These are phyloP conservation scores for Tillandsia leiboldiana DNA, from an alignment of 176 grass and related monocot species.

Conservation along the genomic window DNA sequence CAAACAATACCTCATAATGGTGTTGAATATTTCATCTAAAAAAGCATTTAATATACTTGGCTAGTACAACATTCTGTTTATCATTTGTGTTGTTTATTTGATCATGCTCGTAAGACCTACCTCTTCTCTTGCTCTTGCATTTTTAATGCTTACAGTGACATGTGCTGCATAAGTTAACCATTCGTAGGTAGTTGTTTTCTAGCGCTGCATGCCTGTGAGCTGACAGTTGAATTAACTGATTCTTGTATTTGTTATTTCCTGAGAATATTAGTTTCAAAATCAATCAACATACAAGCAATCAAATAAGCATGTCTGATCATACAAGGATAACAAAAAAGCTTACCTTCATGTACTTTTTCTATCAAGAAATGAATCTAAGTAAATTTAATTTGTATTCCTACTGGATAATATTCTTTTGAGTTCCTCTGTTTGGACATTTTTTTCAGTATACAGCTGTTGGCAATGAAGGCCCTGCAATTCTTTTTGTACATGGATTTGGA, in stretches of 20 bases:
- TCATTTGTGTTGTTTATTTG: no score
- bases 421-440: constrained; percentile 19
- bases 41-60: no score
- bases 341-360: background rate
- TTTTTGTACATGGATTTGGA: constrained; percentile 94
- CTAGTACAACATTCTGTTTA: no score
- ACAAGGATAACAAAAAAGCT: background rate
- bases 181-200: no score
- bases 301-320: background rate
- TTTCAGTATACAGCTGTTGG: constrained; percentile 66
- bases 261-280: background rate
- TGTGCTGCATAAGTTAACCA: no score
- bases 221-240: background rate
- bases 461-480: constrained; percentile 54
- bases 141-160: no score
- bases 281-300: background rate
- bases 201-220: background rate
- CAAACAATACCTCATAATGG: no score
- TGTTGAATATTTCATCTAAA: no score
- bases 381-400: background rate
- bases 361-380: background rate
- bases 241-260: background rate
- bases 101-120: no score
- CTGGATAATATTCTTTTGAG: constrained; percentile 6
- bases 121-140: no score